These are phyloP conservation scores for Mortierella sp. DNA, from an alignment of 371 early-diverging fungal species.

Conservation along the genomic window DNA sequence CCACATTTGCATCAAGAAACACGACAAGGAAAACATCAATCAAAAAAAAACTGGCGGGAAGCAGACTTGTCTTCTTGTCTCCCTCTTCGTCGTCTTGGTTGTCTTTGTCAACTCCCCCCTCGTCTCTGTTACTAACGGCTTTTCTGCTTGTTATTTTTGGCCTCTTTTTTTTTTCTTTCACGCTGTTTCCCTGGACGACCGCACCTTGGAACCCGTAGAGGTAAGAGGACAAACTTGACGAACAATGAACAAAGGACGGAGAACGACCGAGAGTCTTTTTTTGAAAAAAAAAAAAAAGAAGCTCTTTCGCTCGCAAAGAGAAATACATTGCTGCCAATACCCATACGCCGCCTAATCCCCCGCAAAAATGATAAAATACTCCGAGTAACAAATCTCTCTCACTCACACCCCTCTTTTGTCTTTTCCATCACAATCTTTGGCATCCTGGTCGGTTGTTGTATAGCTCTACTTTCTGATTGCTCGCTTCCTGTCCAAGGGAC, in stretches of 20 bases:
- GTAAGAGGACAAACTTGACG: constrained; percentile 18
- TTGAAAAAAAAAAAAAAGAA: neutral
- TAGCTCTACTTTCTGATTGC: constrained; percentile 76
- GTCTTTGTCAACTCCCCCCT: neutral
- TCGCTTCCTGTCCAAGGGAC: constrained; percentile 70
- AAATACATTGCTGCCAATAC: neutral
- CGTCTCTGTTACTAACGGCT: neutral
- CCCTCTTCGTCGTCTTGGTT: neutral
- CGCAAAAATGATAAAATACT: neutral
- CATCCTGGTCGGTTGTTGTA: neutral
- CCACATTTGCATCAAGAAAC: neutral
- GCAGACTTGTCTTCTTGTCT: neutral
- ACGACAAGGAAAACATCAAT: neutral
- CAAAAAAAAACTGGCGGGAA: constrained; percentile 6
- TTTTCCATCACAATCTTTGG: neutral
- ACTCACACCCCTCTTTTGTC: constrained; percentile 1
- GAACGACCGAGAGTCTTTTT: too few relatives aligned
- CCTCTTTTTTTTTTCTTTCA: neutral
- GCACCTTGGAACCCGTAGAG: constrained; percentile 25
- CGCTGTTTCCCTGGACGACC: neutral
- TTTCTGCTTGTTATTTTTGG: neutral
- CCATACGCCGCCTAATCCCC: neutral
- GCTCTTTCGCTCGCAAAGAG: neutral
- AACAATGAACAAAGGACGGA: neutral
- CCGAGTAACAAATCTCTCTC: neutral